Percentiles rank a stretch among this genome's conserved stretches.
Evolutionary conservation across 2,329 filamentous ascomycete genomes (phyloP).

Genomic region (Penicillium sp.): DNA sequence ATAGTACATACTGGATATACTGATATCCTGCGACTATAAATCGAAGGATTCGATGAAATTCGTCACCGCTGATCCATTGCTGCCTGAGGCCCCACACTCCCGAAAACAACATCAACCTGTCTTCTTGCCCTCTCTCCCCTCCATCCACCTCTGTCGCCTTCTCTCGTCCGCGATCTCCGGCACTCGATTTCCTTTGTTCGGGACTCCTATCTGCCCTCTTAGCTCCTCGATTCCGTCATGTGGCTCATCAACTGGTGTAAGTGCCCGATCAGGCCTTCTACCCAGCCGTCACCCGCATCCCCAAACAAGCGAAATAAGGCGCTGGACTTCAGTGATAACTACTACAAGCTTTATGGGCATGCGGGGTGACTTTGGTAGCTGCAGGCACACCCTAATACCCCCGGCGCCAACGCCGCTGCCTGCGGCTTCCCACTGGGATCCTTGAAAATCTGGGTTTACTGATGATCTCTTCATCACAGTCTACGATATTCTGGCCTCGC

Average conservation of each 20-base stretch:
- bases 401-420: constrained; percentile 6
- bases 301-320: neutral
- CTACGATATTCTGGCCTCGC: constrained; percentile 81
- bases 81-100: constrained; percentile 22
- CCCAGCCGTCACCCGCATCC: constrained; percentile 6
- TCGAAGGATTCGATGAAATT: neutral
- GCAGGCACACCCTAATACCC: neutral
- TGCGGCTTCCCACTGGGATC: constrained; percentile 10
- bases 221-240: constrained; percentile 50
- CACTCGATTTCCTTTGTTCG: constrained; percentile 4
- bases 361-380: neutral
- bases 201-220: neutral
- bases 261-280: constrained; percentile 24
- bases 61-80: constrained; percentile 10
- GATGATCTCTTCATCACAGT: constrained; percentile 49
- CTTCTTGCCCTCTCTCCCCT: constrained; percentile 26
- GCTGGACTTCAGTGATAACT: neutral
- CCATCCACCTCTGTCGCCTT: constrained; percentile 18
- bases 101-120: constrained; percentile 32
- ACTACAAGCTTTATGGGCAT: no score
- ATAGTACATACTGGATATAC: no score
- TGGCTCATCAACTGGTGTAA: constrained; percentile 96
- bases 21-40: neutral
- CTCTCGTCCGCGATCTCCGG: constrained; percentile 13
- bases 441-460: constrained; percentile 1